phyloP scores from a whole-genome alignment of 768 basidiomycete species.

The Terana coerulea region DNA sequence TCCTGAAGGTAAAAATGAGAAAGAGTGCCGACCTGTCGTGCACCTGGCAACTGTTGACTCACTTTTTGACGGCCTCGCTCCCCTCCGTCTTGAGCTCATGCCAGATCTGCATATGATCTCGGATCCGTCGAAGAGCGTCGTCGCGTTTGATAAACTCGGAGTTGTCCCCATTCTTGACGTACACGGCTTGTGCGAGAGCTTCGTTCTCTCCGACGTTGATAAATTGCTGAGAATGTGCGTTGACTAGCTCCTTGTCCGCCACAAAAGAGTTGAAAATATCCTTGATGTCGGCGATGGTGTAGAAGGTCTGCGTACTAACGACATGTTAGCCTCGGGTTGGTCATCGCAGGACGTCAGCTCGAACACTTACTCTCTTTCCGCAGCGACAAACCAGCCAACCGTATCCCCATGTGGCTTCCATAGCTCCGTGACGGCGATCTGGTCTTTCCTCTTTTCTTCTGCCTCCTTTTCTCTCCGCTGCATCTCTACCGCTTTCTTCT shows the following conservation, averaged over 20 bases:
- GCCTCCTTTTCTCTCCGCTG: conserved; percentile 48
- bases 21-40: neutral
- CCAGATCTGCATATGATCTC: conserved; percentile 74
- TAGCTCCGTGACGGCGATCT: conserved; percentile 60
- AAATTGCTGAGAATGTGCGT: conserved; percentile 61
- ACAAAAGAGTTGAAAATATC: conserved; percentile 62
- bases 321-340: conserved; percentile 7
- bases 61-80: conserved; percentile 59
- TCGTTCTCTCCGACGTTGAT: conserved; percentile 58
- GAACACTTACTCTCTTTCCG: conserved; percentile 55
- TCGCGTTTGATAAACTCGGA: conserved; percentile 64
- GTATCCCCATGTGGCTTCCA: conserved; percentile 72
- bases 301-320: conserved; percentile 49
- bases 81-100: conserved; percentile 57
- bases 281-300: conserved; percentile 54
- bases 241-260: conserved; percentile 53
- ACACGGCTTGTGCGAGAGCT: conserved; percentile 27
- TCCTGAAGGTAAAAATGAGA: conserved; percentile 40
- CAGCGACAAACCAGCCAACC: conserved; percentile 56
- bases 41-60: too few species aligned
- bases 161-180: conserved; percentile 25
- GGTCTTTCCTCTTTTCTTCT: conserved; percentile 38
- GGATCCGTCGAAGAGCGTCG: conserved; percentile 50
- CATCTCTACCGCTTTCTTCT: conserved; percentile 53
- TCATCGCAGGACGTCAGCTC: neutral